Conservation (phyloP, 495 filamentous ascomycete genomes). For the Talaromyces stipitatus region DNA sequence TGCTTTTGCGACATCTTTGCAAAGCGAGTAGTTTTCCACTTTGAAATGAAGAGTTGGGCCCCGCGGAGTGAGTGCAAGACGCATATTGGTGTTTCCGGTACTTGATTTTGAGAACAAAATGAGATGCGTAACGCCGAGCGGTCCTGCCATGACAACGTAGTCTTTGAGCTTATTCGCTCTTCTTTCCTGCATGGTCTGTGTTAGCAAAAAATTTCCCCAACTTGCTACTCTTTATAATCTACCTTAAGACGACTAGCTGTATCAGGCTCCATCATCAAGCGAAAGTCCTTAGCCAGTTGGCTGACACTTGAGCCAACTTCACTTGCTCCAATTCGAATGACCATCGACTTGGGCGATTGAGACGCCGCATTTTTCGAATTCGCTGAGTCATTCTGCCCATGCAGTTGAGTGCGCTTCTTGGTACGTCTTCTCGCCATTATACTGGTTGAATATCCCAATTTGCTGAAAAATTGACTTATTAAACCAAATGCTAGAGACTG, state of each 20-base stretch:
- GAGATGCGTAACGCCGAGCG: constrained; percentile 88
- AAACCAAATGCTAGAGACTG: background rate
- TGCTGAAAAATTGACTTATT: background rate
- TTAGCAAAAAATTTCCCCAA: too few relatives aligned
- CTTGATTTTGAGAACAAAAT: constrained; percentile 88
- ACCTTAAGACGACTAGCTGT: constrained; percentile 78
- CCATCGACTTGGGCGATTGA: constrained; percentile 88
- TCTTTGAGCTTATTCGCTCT: constrained; percentile 84
- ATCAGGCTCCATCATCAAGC: constrained; percentile 89
- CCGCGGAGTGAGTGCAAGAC: constrained; percentile 79
- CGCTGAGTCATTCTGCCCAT: constrained; percentile 53
- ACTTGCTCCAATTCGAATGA: constrained; percentile 90
- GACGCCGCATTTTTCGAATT: constrained; percentile 42
- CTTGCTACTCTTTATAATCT: constrained; percentile 11
- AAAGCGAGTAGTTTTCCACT: constrained; percentile 93
- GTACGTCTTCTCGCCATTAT: constrained; percentile 73
- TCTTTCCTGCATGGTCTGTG: constrained; percentile 55
- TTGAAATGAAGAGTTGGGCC: constrained; percentile 91
- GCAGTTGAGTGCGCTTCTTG: constrained; percentile 84
- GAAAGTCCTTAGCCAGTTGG: constrained; percentile 86
- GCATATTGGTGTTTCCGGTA: constrained; percentile 86
- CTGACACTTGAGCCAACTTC: constrained; percentile 88
- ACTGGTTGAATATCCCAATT: constrained; percentile 1
- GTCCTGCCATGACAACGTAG: constrained; percentile 92
- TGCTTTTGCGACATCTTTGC: constrained; percentile 77